Evolutionary conservation across 1,139 yeast genomes (phyloP), one percentile per base, ranked within the genome.

Genomic region (Ogataea hybrid): DNA sequence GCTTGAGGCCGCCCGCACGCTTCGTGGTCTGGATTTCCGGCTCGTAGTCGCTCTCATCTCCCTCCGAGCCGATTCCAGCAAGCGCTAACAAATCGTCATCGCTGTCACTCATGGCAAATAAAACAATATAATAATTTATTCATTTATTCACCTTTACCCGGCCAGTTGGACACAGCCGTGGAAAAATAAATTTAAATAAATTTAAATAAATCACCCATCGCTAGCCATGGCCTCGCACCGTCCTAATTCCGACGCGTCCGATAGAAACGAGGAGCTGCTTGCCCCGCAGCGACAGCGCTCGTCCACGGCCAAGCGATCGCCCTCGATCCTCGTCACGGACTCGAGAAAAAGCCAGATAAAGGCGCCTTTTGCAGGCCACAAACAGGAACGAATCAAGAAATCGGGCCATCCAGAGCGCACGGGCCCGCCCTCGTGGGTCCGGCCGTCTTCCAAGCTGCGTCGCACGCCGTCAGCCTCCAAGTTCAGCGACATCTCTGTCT

Each of bases 321-420:
- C 97, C 6, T 87, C 96, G 1, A 90, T 90, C 58, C 70, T 90
- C 43, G 97, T 90, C 28, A 90, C 97, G 0, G 97, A 90, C 65
- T 79, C 85, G 3, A 71, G 97, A 49, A 77, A 79, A 40, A 73
- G 78, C 39, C 73, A 55, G 40, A 58, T 49, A n/a, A 59, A 52
- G 37, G 96, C 97, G 0, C 96, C 97, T 4, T 89, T 89, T 73
- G 96, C 94, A 2, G 82, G 83, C 28, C 80, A 74, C 43, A 69
- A 68, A 49, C 69, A 53, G 20, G 53, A 54, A 16, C 46, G 49
- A 25, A 44, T 52, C 28, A 53, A 52, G 25, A 47, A 50, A 28
- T 47, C 47, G 4, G 40, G 42, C 11, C 49, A 43, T 7, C 16
- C 44, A 3, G 55, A 52, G 4, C 36, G 41, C 15, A 39, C 37